phyloP scores from a whole-genome alignment of 768 basidiomycete genomes.

The Russula virescens region DNA sequence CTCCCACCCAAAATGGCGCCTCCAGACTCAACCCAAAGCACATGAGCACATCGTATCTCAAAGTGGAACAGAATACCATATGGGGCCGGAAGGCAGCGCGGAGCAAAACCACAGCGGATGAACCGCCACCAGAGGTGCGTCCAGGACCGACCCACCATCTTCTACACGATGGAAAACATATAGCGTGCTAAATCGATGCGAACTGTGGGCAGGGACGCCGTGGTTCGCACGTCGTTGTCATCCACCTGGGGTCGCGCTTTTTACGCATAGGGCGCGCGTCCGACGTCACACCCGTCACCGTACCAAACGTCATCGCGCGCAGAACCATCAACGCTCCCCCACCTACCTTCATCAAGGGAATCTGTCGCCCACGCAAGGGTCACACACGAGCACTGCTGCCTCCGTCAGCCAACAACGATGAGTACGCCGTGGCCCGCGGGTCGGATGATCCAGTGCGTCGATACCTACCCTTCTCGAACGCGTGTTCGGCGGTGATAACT shows the following conservation, averaged over 20 bases:
- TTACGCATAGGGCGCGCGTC: constrained; percentile 72
- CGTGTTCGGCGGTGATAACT: not conserved
- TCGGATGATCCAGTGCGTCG: constrained; percentile 61
- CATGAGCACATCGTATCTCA: constrained; percentile 69
- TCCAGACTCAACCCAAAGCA: constrained; percentile 75
- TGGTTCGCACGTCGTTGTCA: constrained; percentile 71
- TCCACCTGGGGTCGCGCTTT: constrained; percentile 73
- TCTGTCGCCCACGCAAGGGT: constrained; percentile 49
- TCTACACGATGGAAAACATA: not conserved
- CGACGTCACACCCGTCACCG: constrained; percentile 62
- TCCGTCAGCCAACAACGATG: constrained; percentile 37
- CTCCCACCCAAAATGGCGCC: not conserved
- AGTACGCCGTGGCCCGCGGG: constrained; percentile 41
- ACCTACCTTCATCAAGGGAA: constrained; percentile 42
- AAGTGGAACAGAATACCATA: constrained; percentile 64
- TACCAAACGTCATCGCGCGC: constrained; percentile 71
- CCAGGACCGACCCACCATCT: not conserved
- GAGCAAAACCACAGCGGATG: constrained; percentile 13
- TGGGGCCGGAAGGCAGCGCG: constrained; percentile 65
- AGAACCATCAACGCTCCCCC: constrained; percentile 45
- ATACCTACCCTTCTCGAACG: not conserved
- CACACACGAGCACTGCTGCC: constrained; percentile 27
- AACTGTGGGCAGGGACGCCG: constrained; percentile 44
- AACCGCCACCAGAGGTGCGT: constrained; percentile 27
- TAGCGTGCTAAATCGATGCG: not conserved